A percentile compares a stretch with the other conserved stretches of the same genome.
Evolutionary conservation across 2,329 filamentous ascomycete genomes (phyloP).

Genomic region (Penicillium sp.): DNA sequence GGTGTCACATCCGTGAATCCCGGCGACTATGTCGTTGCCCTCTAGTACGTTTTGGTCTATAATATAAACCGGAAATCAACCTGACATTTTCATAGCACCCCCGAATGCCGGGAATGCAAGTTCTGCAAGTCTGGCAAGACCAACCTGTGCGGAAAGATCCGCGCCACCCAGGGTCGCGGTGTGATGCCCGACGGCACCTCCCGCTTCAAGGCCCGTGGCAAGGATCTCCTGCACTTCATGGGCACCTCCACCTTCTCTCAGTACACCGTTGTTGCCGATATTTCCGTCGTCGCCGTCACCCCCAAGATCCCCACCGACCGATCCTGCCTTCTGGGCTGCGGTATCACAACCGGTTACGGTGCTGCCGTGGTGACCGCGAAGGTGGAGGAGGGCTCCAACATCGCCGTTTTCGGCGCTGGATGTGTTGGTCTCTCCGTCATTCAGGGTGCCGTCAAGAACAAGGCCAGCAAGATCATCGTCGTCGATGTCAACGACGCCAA

Average conservation of each 20-base stretch:
- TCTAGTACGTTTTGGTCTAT: slow-evolving; percentile 67
- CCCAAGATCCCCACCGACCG: slow-evolving; percentile 91
- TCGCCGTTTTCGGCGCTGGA: slow-evolving; percentile 93
- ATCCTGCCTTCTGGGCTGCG: slow-evolving; percentile 93
- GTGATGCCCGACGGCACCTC: slow-evolving; percentile 97
- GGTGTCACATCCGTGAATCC: slow-evolving; percentile 93
- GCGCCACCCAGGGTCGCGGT: slow-evolving; percentile 92
- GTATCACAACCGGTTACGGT: slow-evolving; percentile 98
- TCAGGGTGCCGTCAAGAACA: slow-evolving; percentile 87
- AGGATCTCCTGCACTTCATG: slow-evolving; percentile 98
- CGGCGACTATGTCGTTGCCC: slow-evolving; percentile 87
- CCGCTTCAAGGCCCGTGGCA: slow-evolving; percentile 92
- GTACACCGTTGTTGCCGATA: slow-evolving; percentile 98
- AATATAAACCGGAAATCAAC: slow-evolving; percentile 16
- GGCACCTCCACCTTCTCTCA: slow-evolving; percentile 98
- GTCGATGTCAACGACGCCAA: slow-evolving; percentile 86
- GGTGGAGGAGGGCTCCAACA: slow-evolving; percentile 85
- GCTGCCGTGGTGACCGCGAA: slow-evolving; percentile 92
- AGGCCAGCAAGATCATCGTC: slow-evolving; percentile 67
- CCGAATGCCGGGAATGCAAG: slow-evolving; percentile 97
- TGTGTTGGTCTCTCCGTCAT: slow-evolving; percentile 96
- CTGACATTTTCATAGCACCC: slow-evolving; percentile 93
- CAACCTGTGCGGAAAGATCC: slow-evolving; percentile 98
- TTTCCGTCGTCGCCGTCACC: slow-evolving; percentile 94
- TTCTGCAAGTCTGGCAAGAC: slow-evolving; percentile 99